Percentiles rank a stretch among this genome's conserved stretches.
Evolutionary conservation across 352 stramenopile species (phyloP).

Genomic region (Pythium angustatum): DNA sequence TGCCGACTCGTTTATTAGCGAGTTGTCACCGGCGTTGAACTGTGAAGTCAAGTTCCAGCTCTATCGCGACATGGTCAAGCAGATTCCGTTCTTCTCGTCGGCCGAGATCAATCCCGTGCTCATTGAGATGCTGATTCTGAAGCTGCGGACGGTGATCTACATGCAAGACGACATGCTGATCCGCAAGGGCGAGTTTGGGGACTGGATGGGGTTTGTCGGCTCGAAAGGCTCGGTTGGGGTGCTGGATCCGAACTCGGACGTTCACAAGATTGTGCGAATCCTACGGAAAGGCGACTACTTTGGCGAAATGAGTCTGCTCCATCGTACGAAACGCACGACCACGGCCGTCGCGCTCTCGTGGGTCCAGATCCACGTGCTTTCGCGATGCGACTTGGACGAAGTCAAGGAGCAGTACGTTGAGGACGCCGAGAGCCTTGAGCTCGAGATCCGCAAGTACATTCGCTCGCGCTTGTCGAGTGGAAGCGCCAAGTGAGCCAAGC

Average conservation of each 20-base stretch:
- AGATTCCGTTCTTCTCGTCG: slow-evolving; percentile 71
- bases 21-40: slow-evolving; percentile 65
- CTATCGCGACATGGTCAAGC: slow-evolving; percentile 73
- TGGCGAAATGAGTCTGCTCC: slow-evolving; percentile 72
- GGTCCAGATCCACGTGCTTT: slow-evolving; percentile 75
- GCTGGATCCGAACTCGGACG: slow-evolving; percentile 48
- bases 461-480: not conserved
- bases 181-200: slow-evolving; percentile 70
- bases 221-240: slow-evolving; percentile 66
- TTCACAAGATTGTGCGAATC: slow-evolving; percentile 62
- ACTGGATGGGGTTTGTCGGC: slow-evolving; percentile 84
- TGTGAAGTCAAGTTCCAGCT: slow-evolving; percentile 80
- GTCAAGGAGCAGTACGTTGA: slow-evolving; percentile 64
- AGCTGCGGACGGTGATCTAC: slow-evolving; percentile 71
- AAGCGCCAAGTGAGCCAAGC: not conserved
- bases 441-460: slow-evolving; percentile 2
- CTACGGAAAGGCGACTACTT: slow-evolving; percentile 79
- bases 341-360: slow-evolving; percentile 65
- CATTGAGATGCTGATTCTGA: slow-evolving; percentile 75
- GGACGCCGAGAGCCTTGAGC: slow-evolving; percentile 56
- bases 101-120: slow-evolving; percentile 54
- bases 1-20: slow-evolving; percentile 74
- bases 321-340: slow-evolving; percentile 58
- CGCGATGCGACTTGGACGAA: slow-evolving; percentile 53
- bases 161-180: slow-evolving; percentile 81